These are phyloP conservation scores for Platanus orientalis DNA, from an alignment of 164 flowering plant species.

Conservation along the genomic window DNA sequence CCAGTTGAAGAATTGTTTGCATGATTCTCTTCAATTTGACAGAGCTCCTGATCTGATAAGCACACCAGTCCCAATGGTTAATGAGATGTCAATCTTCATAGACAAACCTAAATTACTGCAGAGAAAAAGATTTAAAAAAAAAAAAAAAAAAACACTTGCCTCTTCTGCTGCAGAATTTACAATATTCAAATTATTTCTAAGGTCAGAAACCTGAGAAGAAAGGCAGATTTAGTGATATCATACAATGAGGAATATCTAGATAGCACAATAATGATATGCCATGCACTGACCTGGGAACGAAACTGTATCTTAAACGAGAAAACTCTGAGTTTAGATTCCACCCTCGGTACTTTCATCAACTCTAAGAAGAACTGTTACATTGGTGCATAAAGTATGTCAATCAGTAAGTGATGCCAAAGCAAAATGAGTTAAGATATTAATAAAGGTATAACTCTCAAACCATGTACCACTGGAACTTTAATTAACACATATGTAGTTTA, in stretches of 20 bases:
- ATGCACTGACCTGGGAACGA: constrained; percentile 55
- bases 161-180: constrained; percentile 77
- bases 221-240: background rate
- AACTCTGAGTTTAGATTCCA: constrained; percentile 90
- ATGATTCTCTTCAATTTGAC: constrained; percentile 74
- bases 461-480: background rate
- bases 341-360: constrained; percentile 96
- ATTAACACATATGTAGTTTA: background rate
- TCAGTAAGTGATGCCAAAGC: constrained; percentile 3
- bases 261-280: background rate
- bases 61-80: background rate
- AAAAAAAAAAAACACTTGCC: constrained; percentile 39
- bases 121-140: background rate
- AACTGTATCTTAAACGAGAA: constrained; percentile 92
- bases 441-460: background rate
- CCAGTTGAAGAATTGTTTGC: constrained; percentile 88
- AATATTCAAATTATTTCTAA: constrained; percentile 59
- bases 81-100: constrained; percentile 8
- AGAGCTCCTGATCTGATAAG: constrained; percentile 69
- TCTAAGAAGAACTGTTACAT: constrained; percentile 77
- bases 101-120: background rate
- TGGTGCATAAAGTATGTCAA: constrained; percentile 11
- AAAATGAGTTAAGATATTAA: background rate
- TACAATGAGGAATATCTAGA: background rate
- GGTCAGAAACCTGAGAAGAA: constrained; percentile 63